These are phyloP conservation scores for Sparassis latifolia DNA, from an alignment of 1,284 basidiomycete genomes.

Conservation along the genomic window DNA sequence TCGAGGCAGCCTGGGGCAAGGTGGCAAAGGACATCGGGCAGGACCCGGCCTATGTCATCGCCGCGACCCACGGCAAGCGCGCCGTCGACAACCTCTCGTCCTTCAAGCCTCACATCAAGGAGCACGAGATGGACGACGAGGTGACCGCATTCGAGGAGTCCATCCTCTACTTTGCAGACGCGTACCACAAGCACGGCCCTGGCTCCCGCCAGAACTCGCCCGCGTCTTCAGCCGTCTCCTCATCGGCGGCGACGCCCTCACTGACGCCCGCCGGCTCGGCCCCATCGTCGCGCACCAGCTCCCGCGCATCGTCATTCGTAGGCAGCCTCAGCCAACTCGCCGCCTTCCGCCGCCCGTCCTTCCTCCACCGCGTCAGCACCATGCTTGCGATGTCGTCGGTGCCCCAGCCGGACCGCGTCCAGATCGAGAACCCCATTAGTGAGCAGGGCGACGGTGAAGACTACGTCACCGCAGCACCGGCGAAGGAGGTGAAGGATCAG, in stretches of 20 bases:
- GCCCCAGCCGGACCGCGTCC: slow-evolving; percentile 31
- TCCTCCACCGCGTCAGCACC: slow-evolving; percentile 40
- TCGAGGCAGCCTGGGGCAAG: slow-evolving; percentile 75
- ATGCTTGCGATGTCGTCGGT: slow-evolving; percentile 39
- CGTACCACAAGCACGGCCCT: slow-evolving; percentile 42
- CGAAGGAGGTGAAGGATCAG: slow-evolving; percentile 25
- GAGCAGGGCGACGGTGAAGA: slow-evolving; percentile 32
- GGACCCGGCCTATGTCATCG: slow-evolving; percentile 59
- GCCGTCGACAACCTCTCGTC: slow-evolving; percentile 44
- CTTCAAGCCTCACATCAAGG: slow-evolving; percentile 35
- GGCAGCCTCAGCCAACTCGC: slow-evolving; percentile 24
- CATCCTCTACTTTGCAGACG: slow-evolving; percentile 71
- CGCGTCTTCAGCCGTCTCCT: slow-evolving; percentile 13
- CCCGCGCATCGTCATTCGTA: slow-evolving; percentile 33
- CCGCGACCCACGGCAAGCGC: slow-evolving; percentile 72
- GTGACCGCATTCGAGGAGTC: slow-evolving; percentile 64
- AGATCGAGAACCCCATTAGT: slow-evolving; percentile 32
- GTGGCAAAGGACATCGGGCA: slow-evolving; percentile 66
- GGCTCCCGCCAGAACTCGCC: slow-evolving; percentile 28
- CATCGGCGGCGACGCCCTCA: slow-evolving; percentile 13
- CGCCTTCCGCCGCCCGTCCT: slow-evolving; percentile 39
- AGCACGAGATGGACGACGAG: slow-evolving; percentile 61
- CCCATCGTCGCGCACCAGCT: slow-evolving; percentile 33
- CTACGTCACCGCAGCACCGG: slow-evolving; percentile 20
- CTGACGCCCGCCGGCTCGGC: slow-evolving; percentile 34